Conservation (phyloP, 1,284 basidiomycete genomes). For the Cryptococcus sp. region DNA sequence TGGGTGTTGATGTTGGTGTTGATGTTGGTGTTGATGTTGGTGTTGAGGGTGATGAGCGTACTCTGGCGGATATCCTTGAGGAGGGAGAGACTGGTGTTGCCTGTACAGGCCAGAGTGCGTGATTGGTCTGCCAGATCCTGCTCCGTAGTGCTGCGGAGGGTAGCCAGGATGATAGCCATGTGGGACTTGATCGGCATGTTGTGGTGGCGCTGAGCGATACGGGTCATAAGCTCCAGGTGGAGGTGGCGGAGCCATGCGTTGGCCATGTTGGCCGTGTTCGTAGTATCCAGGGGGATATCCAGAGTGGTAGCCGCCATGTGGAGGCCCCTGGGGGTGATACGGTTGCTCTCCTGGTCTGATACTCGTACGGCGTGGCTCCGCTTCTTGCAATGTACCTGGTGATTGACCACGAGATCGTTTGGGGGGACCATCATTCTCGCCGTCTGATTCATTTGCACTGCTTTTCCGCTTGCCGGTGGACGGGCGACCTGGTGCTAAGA, state of each 20-base stretch:
- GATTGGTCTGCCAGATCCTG: conserved; percentile 8
- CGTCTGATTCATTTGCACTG: conserved; percentile 24
- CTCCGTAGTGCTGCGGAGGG: conserved; percentile 11
- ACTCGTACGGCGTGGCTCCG: conserved; percentile 1
- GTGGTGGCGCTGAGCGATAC: conserved; percentile 11
- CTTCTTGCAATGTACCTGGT: background rate
- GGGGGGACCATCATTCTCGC: conserved; percentile 10
- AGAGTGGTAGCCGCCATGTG: background rate
- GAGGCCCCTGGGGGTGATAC: conserved; percentile 18
- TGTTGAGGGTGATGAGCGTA: conserved; percentile 4
- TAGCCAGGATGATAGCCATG: conserved; percentile 5
- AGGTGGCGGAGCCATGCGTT: conserved; percentile 27
- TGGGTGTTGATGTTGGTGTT: background rate
- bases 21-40: no score
- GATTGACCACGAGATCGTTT: conserved; percentile 20
- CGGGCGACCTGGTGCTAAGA: conserved; percentile 4
- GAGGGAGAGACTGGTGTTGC: conserved; percentile 16
- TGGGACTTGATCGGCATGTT: conserved; percentile 2
- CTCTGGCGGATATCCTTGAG: conserved; percentile 13
- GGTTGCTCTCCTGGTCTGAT: conserved; percentile 12
- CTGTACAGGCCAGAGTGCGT: conserved; percentile 12
- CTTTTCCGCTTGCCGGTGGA: conserved; percentile 24
- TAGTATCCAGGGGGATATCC: conserved; percentile 7
- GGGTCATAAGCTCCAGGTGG: conserved; percentile 26
- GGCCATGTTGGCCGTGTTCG: conserved; percentile 11